Evolutionary conservation across 768 basidiomycete species (phyloP).

Genomic region (Sporobolomyces roseus): DNA sequence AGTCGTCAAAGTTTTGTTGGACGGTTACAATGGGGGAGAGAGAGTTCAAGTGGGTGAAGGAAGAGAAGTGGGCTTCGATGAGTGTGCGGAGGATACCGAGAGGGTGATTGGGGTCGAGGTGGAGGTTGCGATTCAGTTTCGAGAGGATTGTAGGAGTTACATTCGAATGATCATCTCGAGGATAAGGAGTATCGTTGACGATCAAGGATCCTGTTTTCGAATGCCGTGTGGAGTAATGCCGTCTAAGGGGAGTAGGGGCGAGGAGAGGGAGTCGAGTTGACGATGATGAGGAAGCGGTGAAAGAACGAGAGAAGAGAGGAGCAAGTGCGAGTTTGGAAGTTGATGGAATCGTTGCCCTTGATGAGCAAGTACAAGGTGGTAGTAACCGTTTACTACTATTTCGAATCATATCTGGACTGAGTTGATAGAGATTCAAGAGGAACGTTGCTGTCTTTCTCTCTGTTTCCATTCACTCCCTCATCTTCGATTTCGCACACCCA

Average conservation of each 20-base stretch:
- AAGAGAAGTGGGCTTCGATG: constrained; percentile 77
- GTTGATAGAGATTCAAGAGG: neutral
- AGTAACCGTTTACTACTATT: neutral
- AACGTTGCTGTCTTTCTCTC: constrained; percentile 6
- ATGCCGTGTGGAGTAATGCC: constrained; percentile 4
- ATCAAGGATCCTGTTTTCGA: constrained; percentile 16
- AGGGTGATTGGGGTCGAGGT: constrained; percentile 73
- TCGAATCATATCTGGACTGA: neutral
- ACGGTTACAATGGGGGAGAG: constrained; percentile 81
- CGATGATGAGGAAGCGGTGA: neutral
- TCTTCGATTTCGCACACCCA: neutral
- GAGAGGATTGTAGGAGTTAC: constrained; percentile 76
- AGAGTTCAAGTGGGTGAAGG: constrained; percentile 60
- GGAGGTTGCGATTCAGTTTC: constrained; percentile 71
- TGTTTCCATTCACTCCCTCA: neutral
- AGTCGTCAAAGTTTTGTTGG: constrained; percentile 89
- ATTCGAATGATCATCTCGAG: constrained; percentile 76
- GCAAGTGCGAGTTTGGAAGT: neutral
- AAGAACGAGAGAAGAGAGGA: neutral
- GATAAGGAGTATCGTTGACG: constrained; percentile 54
- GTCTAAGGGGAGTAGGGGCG: neutral
- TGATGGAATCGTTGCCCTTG: neutral
- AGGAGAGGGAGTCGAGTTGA: no score
- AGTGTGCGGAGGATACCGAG: constrained; percentile 69
- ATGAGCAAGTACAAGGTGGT: constrained; percentile 16